Evolutionary conservation across 1,284 basidiomycete genomes (phyloP).

Genomic region (Marasmius tenuissimus): DNA sequence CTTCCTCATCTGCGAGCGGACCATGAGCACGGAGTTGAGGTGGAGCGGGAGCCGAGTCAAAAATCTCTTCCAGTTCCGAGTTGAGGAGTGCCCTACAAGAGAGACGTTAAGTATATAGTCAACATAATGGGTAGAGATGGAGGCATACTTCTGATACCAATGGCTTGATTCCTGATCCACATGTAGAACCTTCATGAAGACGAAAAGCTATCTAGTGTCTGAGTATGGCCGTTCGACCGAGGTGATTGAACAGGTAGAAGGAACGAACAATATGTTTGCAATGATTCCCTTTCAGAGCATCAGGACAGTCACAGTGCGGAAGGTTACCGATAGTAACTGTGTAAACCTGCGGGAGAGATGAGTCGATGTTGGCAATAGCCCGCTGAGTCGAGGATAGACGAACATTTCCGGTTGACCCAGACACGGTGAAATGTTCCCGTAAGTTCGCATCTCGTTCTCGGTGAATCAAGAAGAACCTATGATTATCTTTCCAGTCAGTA

Average conservation of each 20-base stretch:
- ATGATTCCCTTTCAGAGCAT: constrained; percentile 69
- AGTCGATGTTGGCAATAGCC: not conserved
- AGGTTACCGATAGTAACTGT: constrained; percentile 58
- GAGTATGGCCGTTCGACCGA: not conserved
- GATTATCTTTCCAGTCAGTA: not conserved
- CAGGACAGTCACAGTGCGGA: constrained; percentile 71
- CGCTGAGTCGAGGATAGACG: constrained; percentile 16
- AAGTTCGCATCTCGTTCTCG: constrained; percentile 48
- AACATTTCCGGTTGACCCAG: constrained; percentile 77
- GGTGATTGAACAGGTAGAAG: not conserved
- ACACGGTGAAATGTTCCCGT: constrained; percentile 66
- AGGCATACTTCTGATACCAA: constrained; percentile 70
- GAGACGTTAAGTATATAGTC: not conserved
- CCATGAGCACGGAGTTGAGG: constrained; percentile 37
- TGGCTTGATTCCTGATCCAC: constrained; percentile 48
- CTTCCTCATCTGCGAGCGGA: not conserved
- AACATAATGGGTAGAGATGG: not conserved
- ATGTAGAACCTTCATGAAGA: constrained; percentile 64
- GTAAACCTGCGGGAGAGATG: constrained; percentile 50
- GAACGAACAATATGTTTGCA: constrained; percentile 75
- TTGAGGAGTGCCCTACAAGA: constrained; percentile 64
- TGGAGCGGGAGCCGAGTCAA: constrained; percentile 58
- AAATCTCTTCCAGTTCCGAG: constrained; percentile 62
- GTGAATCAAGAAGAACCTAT: constrained; percentile 73
- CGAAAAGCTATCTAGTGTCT: constrained; percentile 5